Evolutionary conservation across 1,284 basidiomycete genomes (phyloP).

Genomic region (Mycosarcoma mackinlayi): DNA sequence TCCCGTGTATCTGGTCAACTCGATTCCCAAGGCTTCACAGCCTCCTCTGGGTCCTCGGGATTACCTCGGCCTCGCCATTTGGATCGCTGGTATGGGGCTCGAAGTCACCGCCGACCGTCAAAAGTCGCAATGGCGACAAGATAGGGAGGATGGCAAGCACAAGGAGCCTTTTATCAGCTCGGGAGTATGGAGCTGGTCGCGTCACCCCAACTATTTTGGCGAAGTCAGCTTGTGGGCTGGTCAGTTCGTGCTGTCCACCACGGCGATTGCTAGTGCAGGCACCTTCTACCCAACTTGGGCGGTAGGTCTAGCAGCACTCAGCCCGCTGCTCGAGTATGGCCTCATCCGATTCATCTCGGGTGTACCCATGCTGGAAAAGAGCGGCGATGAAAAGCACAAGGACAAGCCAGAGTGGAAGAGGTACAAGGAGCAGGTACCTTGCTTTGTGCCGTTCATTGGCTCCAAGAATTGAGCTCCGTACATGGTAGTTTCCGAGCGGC

Average conservation of each 20-base stretch:
- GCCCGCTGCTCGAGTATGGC: slow-evolving; percentile 77
- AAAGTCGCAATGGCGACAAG: slow-evolving; percentile 77
- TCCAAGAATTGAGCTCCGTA: slow-evolving; percentile 30
- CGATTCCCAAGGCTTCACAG: slow-evolving; percentile 74
- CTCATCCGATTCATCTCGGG: slow-evolving; percentile 73
- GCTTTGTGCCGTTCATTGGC: slow-evolving; percentile 59
- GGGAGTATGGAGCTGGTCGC: slow-evolving; percentile 78
- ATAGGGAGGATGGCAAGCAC: slow-evolving; percentile 77
- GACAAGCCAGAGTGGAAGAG: slow-evolving; percentile 76
- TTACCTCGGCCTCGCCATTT: slow-evolving; percentile 74
- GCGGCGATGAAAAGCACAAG: slow-evolving; percentile 77
- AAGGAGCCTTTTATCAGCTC: slow-evolving; percentile 79
- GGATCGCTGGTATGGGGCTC: slow-evolving; percentile 68
- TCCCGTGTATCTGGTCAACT: slow-evolving; percentile 71
- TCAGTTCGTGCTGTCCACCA: slow-evolving; percentile 73
- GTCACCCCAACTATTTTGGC: slow-evolving; percentile 84
- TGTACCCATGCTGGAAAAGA: slow-evolving; percentile 76
- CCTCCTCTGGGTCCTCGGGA: slow-evolving; percentile 75
- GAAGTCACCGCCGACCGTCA: slow-evolving; percentile 73
- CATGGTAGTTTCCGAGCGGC: background rate
- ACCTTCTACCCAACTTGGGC: slow-evolving; percentile 70
- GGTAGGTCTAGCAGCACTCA: slow-evolving; percentile 72
- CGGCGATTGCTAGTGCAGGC: slow-evolving; percentile 35
- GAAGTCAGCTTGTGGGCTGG: slow-evolving; percentile 81
- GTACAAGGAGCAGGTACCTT: slow-evolving; percentile 73